Evolutionary conservation across 176 grass and related monocot genomes (phyloP).

Genomic region (Luzula sylvatica): DNA sequence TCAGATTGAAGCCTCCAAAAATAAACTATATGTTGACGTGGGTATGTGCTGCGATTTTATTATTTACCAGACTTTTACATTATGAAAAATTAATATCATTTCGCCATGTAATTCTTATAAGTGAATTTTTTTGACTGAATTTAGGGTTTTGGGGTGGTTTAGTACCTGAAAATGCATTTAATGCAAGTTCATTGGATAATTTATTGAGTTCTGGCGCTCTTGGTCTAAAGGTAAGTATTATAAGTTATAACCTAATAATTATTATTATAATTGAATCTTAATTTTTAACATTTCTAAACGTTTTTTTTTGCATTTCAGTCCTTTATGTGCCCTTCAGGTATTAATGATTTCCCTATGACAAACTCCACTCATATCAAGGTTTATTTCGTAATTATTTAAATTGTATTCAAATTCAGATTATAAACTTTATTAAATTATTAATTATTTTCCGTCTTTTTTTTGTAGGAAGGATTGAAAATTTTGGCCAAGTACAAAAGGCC

Average conservation of each 20-base stretch:
- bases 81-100: not conserved
- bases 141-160: constrained; percentile 96
- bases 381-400: not conserved
- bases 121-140: too few relatives aligned
- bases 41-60: constrained; percentile 45
- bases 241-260: too few relatives aligned
- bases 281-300: too few relatives aligned
- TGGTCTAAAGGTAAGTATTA: constrained; percentile 90
- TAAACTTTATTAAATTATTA: constrained; percentile 1
- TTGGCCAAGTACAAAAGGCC: constrained; percentile 84
- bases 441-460: constrained; percentile 14
- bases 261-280: too few relatives aligned
- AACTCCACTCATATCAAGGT: constrained; percentile 97
- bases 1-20: constrained; percentile 58
- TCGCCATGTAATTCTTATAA: too few relatives aligned
- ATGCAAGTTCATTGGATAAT: constrained; percentile 51
- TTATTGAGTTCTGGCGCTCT: constrained; percentile 73
- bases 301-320: constrained; percentile 42
- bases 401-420: constrained; percentile 1
- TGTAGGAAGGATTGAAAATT: constrained; percentile 74
- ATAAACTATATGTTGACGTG: constrained; percentile 77
- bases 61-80: not conserved
- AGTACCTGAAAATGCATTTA: constrained; percentile 88
- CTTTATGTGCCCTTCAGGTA: constrained; percentile 96
- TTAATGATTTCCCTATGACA: constrained; percentile 97